These are phyloP conservation scores for Fusarium aywerte DNA, from an alignment of 2,329 filamentous ascomycete species.

Conservation along the genomic window DNA sequence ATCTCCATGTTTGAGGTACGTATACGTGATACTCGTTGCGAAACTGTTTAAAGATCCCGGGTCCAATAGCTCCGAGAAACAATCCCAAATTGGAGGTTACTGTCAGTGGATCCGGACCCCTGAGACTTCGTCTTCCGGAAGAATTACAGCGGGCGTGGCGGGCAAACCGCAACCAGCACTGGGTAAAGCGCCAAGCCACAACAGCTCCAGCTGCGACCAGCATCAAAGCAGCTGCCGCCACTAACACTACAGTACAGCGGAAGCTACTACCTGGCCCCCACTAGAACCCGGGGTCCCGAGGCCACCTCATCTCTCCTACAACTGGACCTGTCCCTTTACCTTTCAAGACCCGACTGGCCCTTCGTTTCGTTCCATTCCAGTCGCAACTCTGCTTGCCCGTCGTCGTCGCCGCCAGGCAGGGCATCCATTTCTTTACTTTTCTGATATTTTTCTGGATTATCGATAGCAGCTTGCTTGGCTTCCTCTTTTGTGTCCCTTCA, in stretches of 20 bases:
- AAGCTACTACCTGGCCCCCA: constrained; percentile 26
- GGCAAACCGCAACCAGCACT: constrained; percentile 3
- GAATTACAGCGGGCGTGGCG: constrained; percentile 11
- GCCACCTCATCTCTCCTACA: constrained; percentile 37
- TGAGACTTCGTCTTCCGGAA: constrained; percentile 16
- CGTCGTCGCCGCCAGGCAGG: constrained; percentile 18
- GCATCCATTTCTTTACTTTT: constrained; percentile 2
- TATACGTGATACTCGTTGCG: constrained; percentile 1
- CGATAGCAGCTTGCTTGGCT: constrained; percentile 3
- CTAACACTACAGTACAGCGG: constrained; percentile 14
- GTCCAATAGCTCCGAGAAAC: not conserved
- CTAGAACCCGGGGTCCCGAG: constrained; percentile 33
- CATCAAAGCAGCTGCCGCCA: constrained; percentile 11
- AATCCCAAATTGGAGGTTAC: constrained; percentile 20
- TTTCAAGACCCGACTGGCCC: constrained; percentile 10
- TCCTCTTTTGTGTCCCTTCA: constrained; percentile 13
- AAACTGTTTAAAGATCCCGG: not conserved
- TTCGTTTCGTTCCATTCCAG: constrained; percentile 24
- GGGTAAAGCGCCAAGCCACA: constrained; percentile 16
- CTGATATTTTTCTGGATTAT: constrained; percentile 6
- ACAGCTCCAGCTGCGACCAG: constrained; percentile 16
- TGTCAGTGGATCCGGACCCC: constrained; percentile 22
- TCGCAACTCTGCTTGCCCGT: constrained; percentile 26
- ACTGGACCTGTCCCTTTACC: constrained; percentile 14
- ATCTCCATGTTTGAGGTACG: constrained; percentile 2